Conservation (phyloP, 2,329 filamentous ascomycete genomes). For the Diaporthe sp. region DNA sequence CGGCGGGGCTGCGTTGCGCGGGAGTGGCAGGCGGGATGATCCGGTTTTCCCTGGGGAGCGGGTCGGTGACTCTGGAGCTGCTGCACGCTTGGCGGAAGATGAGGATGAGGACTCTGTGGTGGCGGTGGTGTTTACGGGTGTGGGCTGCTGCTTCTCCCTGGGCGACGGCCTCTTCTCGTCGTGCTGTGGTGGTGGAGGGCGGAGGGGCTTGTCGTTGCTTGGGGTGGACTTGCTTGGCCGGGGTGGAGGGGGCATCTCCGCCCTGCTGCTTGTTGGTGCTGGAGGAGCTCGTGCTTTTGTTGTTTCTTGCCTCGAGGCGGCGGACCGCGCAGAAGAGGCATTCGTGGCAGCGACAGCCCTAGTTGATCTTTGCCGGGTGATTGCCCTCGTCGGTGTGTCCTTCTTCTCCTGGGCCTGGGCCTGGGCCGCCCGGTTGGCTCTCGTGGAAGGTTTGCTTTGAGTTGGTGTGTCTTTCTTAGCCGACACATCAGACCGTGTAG, state of each 20-base stretch:
- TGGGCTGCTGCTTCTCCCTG: slow-evolving; percentile 42
- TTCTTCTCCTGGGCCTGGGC: slow-evolving; percentile 20
- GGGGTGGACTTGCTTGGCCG: slow-evolving; percentile 30
- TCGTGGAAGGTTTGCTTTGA: slow-evolving; percentile 19
- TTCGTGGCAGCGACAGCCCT: slow-evolving; percentile 35
- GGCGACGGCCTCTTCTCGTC: slow-evolving; percentile 37
- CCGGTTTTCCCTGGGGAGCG: slow-evolving; percentile 48
- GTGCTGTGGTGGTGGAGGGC: slow-evolving; percentile 1
- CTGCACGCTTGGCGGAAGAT: slow-evolving; percentile 28
- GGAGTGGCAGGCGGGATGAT: slow-evolving; percentile 54
- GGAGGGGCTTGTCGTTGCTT: slow-evolving; percentile 19
- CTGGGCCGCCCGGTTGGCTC: background rate
- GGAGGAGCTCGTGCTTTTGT: slow-evolving; percentile 13
- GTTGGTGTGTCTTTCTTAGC: slow-evolving; percentile 34
- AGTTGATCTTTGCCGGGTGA: slow-evolving; percentile 34
- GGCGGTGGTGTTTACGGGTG: slow-evolving; percentile 28
- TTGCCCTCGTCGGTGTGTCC: slow-evolving; percentile 14
- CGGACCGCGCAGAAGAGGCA: slow-evolving; percentile 30
- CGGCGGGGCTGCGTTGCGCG: slow-evolving; percentile 52
- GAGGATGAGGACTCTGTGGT: background rate
- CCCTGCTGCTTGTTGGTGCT: slow-evolving; percentile 10
- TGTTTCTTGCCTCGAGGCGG: slow-evolving; percentile 27
- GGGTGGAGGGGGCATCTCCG: slow-evolving; percentile 41
- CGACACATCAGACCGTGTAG: slow-evolving; percentile 22
- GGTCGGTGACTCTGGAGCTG: slow-evolving; percentile 41